Evolutionary conservation across 768 basidiomycete genomes (phyloP).

Genomic region (Mycena capillaripes): DNA sequence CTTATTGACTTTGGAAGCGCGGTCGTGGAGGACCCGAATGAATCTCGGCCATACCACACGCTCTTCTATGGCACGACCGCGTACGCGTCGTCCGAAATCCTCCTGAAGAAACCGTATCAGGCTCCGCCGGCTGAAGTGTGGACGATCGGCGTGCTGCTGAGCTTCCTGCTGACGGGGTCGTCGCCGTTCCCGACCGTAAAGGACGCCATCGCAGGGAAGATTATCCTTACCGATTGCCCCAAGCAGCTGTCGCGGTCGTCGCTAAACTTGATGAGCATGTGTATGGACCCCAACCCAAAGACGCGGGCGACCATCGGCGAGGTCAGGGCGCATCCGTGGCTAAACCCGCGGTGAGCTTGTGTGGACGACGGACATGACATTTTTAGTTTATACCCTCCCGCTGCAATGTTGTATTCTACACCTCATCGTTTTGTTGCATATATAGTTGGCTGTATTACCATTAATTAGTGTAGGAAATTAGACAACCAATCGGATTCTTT

Average conservation of each 20-base stretch:
- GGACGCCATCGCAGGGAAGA: constrained; percentile 78
- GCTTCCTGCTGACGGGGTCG: constrained; percentile 92
- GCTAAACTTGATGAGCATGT: constrained; percentile 77
- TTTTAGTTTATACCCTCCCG: constrained; percentile 21
- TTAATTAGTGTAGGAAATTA: too few species aligned
- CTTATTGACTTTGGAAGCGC: constrained; percentile 97
- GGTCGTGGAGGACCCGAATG: constrained; percentile 74
- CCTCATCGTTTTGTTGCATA: constrained; percentile 33
- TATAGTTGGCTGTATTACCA: constrained; percentile 1
- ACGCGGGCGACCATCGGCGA: constrained; percentile 86
- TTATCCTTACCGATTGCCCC: constrained; percentile 63
- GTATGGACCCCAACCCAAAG: constrained; percentile 87
- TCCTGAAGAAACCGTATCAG: constrained; percentile 89
- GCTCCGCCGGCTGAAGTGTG: constrained; percentile 97
- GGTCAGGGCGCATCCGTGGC: constrained; percentile 90
- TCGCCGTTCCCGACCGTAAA: constrained; percentile 93
- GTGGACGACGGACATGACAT: constrained; percentile 6
- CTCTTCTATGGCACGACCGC: constrained; percentile 95
- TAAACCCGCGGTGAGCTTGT: constrained; percentile 49
- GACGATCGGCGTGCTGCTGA: constrained; percentile 95
- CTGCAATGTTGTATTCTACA: constrained; percentile 33
- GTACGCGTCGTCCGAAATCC: constrained; percentile 95
- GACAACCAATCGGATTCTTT: not conserved
- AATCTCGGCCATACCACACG: constrained; percentile 76
- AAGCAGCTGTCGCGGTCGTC: constrained; percentile 59